These are phyloP conservation scores for Dionaea muscipula DNA, from an alignment of 179 eudicot species.

Conservation along the genomic window DNA sequence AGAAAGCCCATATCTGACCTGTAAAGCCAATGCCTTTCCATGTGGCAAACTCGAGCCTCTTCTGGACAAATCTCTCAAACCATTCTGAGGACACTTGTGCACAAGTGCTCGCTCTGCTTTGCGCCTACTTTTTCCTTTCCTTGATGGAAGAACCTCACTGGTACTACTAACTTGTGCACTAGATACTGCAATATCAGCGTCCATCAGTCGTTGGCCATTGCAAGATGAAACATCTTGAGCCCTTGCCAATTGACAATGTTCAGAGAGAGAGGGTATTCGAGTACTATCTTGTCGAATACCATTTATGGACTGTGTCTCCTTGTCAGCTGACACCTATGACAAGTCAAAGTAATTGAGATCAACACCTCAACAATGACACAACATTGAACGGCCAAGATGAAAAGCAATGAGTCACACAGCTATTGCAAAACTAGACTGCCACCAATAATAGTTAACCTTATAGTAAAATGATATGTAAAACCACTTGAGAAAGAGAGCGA, in stretches of 20 bases:
- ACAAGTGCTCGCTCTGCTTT: conserved; percentile 33
- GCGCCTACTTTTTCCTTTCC: conserved; percentile 47
- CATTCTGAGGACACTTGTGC: conserved; percentile 11
- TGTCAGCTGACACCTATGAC: conserved; percentile 18
- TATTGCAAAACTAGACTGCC: not conserved
- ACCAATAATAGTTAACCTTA: not conserved
- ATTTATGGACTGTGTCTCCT: conserved; percentile 18
- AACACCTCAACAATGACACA: conserved; percentile 13
- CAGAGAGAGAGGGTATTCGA: conserved; percentile 9
- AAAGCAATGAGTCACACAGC: not conserved
- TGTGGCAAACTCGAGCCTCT: conserved; percentile 12
- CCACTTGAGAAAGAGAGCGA: no score
- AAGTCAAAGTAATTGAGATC: conserved; percentile 13
- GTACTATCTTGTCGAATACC: conserved; percentile 14
- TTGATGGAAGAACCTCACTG: conserved; percentile 25
- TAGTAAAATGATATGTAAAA: no score
- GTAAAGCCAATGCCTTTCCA: conserved; percentile 20
- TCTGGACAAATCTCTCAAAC: conserved; percentile 12
- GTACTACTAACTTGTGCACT: conserved; percentile 28
- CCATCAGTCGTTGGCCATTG: conserved; percentile 27
- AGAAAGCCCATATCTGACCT: conserved; percentile 24
- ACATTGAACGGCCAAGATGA: not conserved
- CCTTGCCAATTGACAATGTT: conserved; percentile 15
- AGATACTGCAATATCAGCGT: conserved; percentile 47
- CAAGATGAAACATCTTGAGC: conserved; percentile 23